Evolutionary conservation across 2,329 filamentous ascomycete genomes (phyloP), one percentile per base, ranked within the genome.

Genomic region (Alternaria sp.): DNA sequence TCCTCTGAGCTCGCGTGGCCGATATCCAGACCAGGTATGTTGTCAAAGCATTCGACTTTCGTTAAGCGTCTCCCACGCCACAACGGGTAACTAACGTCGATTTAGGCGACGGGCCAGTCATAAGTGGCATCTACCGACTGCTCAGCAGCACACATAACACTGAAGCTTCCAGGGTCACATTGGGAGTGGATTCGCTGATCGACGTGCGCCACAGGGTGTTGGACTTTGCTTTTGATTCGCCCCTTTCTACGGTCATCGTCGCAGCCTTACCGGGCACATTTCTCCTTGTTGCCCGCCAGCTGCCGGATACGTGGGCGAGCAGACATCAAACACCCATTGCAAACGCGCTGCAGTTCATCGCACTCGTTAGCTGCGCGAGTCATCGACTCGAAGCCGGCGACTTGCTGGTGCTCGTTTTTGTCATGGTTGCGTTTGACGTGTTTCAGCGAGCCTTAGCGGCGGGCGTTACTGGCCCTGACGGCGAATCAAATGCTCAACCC

Each of bases 381-480:
- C 67, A 70, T 41, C 54, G 42, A 39, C 26, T 66, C 34, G 63
- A 62, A 13, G 54, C 63, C 29, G 57, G 63, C 45, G 67, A 74
- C 58, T 55, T 71, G 51, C 40, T 73, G 28, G 63, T 70, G 23
- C 60, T 65, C 39, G 62, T 67, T 36, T 63, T 74, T 59, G 70
- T 74, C 63, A 73, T 75, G 71, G 68, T 69, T 41, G 68, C 65
- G 56, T 74, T 74, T 54, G 72, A 75, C 59, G 66, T 67, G 59
- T 70, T 72, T 60, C 69, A 71, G 60, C 60, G 60, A 37, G 57
- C 56, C 17, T 17, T 66, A 42, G 54, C 52, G 46, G 33, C 37
- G 48, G 62, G 62, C 65, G 58, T 64, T 65, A 65, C 46, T 9
- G 29, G 36, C 23, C 2, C 8, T 11, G 41, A 23, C 23, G 50